Evolutionary conservation across 306 rosid species (phyloP).

Genomic region (Vigna unguiculata): DNA sequence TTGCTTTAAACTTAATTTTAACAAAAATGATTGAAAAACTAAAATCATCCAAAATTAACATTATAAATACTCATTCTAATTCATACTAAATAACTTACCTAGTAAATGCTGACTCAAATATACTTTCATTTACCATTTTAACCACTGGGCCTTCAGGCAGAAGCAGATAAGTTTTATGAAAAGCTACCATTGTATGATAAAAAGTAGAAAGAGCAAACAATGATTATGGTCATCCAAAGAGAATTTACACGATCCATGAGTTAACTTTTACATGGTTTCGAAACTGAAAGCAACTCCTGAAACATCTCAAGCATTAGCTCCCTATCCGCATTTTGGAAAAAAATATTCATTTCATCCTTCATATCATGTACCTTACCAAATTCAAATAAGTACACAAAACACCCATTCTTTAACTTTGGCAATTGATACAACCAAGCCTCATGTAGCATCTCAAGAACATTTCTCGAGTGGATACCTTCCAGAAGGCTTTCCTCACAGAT

Average conservation of each 20-base stretch:
- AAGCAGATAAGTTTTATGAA: slow-evolving; percentile 1
- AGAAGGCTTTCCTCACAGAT: slow-evolving; percentile 87
- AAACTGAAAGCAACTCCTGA: slow-evolving; percentile 77
- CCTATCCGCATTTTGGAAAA: slow-evolving; percentile 77
- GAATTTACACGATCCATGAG: slow-evolving; percentile 29
- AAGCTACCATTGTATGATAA: not conserved
- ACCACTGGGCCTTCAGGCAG: not conserved
- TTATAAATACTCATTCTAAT: not conserved
- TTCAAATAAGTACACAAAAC: slow-evolving; percentile 74
- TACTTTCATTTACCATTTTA: not conserved
- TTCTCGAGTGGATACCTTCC: slow-evolving; percentile 76
- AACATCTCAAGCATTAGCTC: slow-evolving; percentile 87
- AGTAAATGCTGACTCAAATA: not conserved
- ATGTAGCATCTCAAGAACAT: slow-evolving; percentile 82
- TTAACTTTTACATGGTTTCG: slow-evolving; percentile 59
- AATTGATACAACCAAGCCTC: slow-evolving; percentile 84
- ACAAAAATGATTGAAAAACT: not conserved
- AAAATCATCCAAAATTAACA: not conserved
- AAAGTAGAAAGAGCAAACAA: slow-evolving; percentile 12
- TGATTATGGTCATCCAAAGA: slow-evolving; percentile 34
- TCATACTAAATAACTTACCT: not conserved
- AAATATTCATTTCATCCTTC: slow-evolving; percentile 60
- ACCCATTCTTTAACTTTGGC: slow-evolving; percentile 82
- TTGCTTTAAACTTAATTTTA: not conserved
- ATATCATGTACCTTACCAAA: slow-evolving; percentile 88